phyloP scores from a whole-genome alignment of 2,329 filamentous ascomycete species.

The Alternaria brassicicola region DNA sequence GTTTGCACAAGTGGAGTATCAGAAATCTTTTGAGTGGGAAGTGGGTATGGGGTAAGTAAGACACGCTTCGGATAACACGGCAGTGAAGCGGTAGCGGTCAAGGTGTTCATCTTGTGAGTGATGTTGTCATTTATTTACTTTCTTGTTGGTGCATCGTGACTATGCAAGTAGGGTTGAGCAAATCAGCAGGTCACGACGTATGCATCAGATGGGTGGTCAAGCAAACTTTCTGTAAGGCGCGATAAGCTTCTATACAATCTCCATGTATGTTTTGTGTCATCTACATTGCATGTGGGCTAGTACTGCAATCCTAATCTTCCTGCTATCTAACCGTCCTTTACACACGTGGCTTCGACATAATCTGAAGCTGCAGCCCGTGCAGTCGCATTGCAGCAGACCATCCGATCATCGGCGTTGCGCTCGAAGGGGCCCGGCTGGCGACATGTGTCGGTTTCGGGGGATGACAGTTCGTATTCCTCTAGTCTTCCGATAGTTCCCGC shows the following conservation, averaged over 20 bases:
- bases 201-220: neutral
- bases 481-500: slow-evolving; percentile 10
- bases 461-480: slow-evolving; percentile 4
- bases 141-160: neutral
- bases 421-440: slow-evolving; percentile 1
- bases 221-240: neutral
- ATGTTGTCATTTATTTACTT: slow-evolving; percentile 1
- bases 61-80: slow-evolving; percentile 5
- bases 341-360: neutral
- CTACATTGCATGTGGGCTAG: neutral
- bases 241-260: neutral
- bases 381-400: slow-evolving; percentile 7
- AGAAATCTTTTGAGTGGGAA: neutral
- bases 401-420: slow-evolving; percentile 5
- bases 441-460: slow-evolving; percentile 1
- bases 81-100: neutral
- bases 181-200: neutral
- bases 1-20: neutral
- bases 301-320: neutral
- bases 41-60: slow-evolving; percentile 8
- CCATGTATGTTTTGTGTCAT: neutral
- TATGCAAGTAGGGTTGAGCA: neutral
- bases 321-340: neutral
- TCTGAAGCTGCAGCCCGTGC: slow-evolving; percentile 5
- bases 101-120: neutral